A percentile compares a stretch with the other conserved stretches of the same genome.
These are phyloP conservation scores for Moesziomyces parantarcticus DNA, from an alignment of 1,284 basidiomycete species.

Conservation along the genomic window DNA sequence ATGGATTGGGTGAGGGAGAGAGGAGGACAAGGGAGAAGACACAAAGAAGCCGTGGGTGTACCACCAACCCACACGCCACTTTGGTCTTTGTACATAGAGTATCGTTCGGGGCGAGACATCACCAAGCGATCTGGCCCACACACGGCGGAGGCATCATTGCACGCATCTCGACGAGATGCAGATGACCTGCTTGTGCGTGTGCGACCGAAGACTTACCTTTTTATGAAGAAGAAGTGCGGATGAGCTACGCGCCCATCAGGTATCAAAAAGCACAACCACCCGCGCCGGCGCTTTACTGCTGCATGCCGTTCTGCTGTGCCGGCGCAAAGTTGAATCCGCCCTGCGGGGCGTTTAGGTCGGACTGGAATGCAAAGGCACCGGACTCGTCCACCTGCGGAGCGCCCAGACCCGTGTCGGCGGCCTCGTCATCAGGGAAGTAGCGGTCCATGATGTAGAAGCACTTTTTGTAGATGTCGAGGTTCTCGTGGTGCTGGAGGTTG, in stretches of 20 bases:
- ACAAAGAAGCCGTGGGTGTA: too few relatives aligned
- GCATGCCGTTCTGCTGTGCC: constrained; percentile 55
- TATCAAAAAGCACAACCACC: constrained; percentile 14
- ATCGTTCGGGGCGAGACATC: too few relatives aligned
- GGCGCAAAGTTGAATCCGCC: constrained; percentile 65
- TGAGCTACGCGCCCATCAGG: constrained; percentile 8
- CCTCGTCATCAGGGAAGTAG: constrained; percentile 70
- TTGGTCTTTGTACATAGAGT: too few relatives aligned
- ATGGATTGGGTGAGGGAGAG: constrained; percentile 1
- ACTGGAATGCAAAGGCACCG: constrained; percentile 81
- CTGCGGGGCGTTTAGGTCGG: constrained; percentile 67
- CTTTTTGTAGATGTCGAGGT: constrained; percentile 99
- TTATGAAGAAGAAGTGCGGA: constrained; percentile 12
- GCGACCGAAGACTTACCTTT: constrained; percentile 39
- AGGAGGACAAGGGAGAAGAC: neutral
- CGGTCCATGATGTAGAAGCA: constrained; percentile 86
- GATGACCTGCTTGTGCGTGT: neutral
- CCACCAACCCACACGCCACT: too few relatives aligned
- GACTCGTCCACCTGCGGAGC: constrained; percentile 85
- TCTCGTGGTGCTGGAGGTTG: constrained; percentile 99
- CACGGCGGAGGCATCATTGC: too few relatives aligned
- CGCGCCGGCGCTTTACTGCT: constrained; percentile 31
- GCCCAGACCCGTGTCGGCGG: constrained; percentile 75
- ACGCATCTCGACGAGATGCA: too few relatives aligned
- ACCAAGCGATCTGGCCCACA: too few relatives aligned